Base-by-base conservation (phyloP, 2,329 filamentous ascomycete species). In the Domatiomyces globalis region DNA sequence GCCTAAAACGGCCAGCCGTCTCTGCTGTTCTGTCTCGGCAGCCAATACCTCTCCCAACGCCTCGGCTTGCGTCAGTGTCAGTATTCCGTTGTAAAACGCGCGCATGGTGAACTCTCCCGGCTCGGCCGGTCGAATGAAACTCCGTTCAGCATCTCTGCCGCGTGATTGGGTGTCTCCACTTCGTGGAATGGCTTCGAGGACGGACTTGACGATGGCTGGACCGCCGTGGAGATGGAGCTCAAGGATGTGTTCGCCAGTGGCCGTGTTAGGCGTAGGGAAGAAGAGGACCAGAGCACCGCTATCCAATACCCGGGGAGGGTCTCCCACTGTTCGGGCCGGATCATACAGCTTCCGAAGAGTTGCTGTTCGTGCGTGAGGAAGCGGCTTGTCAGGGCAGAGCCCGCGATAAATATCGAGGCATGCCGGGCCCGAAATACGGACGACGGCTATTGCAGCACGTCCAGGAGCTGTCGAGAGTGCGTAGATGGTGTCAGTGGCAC, bases 151-250 rank as follows among this genome's bases (percentile, higher is more conserved):
- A 18, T n/a, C 10, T 4, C 45, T 29, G 29, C 25, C 39, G 29
- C n/a, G 12, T 22, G 15, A 1, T 42, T 33, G 47, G 39, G 51
- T 44, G n/a, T 19, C 48, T 18, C 56, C 62, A 22, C 65, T 65
- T 45, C 61, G 62, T 1, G 85, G 76, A 51, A 98, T 85, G 4
- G 88, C 87, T 20, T 78, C 71, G 2, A 98, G 73, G 0, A 95
- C 85, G 1, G 90, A 87, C 62, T 85, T 88, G 45, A 95, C 84
- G 5, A 92, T 88, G 1, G 92, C 92, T 2, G 82, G 77, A 0
- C 92, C 90, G 25, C 92, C 92, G 63, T 98, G 92, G n/a, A 95
- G 78, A 62, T 98, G 92, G 4, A 98, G 69, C 65, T 98, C 92
- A 1, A 98, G 76, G 1, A 96, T 75, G 63, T 95, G 87, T 65